Percentiles rank a stretch among this genome's conserved stretches.
phyloP scores from a whole-genome alignment of 331 rosid species.

The Cucumis variabilis region DNA sequence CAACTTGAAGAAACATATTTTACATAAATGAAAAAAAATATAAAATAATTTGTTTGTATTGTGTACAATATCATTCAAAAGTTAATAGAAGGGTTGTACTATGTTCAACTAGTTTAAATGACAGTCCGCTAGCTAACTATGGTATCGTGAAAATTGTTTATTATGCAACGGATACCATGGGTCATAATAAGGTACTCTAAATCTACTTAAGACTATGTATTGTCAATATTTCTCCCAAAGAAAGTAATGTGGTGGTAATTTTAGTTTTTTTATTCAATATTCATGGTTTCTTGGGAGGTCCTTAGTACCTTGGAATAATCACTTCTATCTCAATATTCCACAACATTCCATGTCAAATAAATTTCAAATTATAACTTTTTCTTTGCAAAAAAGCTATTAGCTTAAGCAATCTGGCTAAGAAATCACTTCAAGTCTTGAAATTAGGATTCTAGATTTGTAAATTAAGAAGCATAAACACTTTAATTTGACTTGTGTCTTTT shows the following conservation, averaged over 20 bases:
- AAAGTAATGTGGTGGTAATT: not conserved
- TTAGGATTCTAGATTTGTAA: not conserved
- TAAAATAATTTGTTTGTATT: too few species aligned
- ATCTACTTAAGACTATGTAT: not conserved
- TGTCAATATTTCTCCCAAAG: not conserved
- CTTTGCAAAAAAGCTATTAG: not conserved
- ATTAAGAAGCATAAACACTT: too few species aligned
- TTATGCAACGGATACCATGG: conserved; percentile 91
- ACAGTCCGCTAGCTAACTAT: conserved; percentile 38
- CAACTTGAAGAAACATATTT: too few species aligned
- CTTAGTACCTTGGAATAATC: not conserved
- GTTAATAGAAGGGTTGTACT: conserved; percentile 35
- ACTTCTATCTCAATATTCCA: not conserved
- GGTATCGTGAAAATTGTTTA: conserved; percentile 65
- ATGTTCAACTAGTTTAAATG: conserved; percentile 41
- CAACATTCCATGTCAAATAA: not conserved
- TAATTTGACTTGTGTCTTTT: too few species aligned
- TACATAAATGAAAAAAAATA: too few species aligned
- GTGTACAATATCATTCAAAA: conserved; percentile 32
- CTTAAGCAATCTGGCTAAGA: not conserved
- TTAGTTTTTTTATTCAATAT: not conserved
- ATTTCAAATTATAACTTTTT: not conserved
- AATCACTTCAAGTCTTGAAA: not conserved
- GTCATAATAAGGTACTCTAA: conserved; percentile 82
- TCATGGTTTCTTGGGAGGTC: conserved; percentile 9